Evolutionary conservation across 768 basidiomycete species (phyloP).

Genomic region (Xerocomus brunneocitrinus): DNA sequence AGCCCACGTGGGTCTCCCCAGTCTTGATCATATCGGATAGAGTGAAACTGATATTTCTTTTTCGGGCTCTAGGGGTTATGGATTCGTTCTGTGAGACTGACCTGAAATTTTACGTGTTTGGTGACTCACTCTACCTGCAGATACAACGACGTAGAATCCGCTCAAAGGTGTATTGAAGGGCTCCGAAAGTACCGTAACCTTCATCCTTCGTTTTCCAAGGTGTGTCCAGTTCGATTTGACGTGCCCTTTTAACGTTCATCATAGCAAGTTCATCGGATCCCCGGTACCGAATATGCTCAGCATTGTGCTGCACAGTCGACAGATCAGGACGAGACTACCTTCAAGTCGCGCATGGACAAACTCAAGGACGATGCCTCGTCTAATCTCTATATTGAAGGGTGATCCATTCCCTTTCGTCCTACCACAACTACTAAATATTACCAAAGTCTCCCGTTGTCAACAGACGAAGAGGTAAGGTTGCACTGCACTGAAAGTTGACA

Average conservation of each 20-base stretch:
- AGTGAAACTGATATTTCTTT: background rate
- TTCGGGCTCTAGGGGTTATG: constrained; percentile 54
- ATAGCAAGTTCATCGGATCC: constrained; percentile 76
- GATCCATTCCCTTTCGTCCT: constrained; percentile 7
- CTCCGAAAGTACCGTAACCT: constrained; percentile 70
- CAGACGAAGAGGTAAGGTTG: constrained; percentile 53
- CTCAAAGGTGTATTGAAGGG: constrained; percentile 68
- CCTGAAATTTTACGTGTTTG: background rate
- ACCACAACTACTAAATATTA: background rate
- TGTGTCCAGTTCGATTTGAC: constrained; percentile 22
- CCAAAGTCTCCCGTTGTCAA: constrained; percentile 59
- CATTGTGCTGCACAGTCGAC: constrained; percentile 18
- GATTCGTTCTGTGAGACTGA: constrained; percentile 67
- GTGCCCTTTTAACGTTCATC: background rate
- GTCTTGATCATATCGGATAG: background rate
- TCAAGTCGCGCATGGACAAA: constrained; percentile 79
- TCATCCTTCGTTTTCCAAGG: constrained; percentile 87
- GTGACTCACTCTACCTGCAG: constrained; percentile 33
- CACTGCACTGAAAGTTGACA: background rate
- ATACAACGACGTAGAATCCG: constrained; percentile 61
- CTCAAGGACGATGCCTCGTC: constrained; percentile 63
- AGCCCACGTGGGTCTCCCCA: constrained; percentile 41
- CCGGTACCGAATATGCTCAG: constrained; percentile 62
- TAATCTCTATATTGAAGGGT: constrained; percentile 81
- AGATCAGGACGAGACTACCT: constrained; percentile 39